Conservation (phyloP, 2,329 filamentous ascomycete genomes). For the Annulohypoxylon truncatum region DNA sequence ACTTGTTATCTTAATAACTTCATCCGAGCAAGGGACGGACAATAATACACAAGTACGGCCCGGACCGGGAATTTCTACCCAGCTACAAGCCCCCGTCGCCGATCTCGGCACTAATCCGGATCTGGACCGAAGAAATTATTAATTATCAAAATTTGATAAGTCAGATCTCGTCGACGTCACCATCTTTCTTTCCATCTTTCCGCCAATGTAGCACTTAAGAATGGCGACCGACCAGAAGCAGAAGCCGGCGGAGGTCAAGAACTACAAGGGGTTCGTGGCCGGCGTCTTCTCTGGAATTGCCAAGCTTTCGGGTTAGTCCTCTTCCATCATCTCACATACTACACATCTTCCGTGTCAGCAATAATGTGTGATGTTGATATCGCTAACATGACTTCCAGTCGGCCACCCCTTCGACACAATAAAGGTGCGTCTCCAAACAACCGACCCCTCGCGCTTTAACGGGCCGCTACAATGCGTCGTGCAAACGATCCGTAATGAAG, state of each 20-base stretch:
- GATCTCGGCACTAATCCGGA: conserved; percentile 35
- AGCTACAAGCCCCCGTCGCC: conserved; percentile 19
- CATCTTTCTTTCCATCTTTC: neutral
- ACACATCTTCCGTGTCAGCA: neutral
- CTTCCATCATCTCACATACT: neutral
- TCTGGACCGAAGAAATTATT: conserved; percentile 8
- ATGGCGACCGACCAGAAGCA: conserved; percentile 53
- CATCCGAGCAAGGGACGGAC: neutral
- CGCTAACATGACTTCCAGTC: conserved; percentile 53
- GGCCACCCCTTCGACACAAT: conserved; percentile 91
- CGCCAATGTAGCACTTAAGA: conserved; percentile 35
- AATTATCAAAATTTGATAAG: neutral
- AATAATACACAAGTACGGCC: neutral
- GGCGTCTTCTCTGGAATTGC: conserved; percentile 96
- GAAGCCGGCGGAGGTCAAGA: conserved; percentile 56
- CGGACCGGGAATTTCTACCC: conserved; percentile 14
- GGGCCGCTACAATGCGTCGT: conserved; percentile 88
- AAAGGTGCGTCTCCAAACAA: conserved; percentile 95
- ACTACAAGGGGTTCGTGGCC: conserved; percentile 96
- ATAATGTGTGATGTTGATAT: neutral
- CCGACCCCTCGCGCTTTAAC: conserved; percentile 78
- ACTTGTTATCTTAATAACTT: neutral
- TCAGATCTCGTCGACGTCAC: conserved; percentile 6
- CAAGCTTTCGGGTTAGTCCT: conserved; percentile 79
- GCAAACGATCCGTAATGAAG: conserved; percentile 88